These are phyloP conservation scores for Chaetoceros tenuissimus DNA, from an alignment of 108 stramenopile genomes.

Conservation along the genomic window DNA sequence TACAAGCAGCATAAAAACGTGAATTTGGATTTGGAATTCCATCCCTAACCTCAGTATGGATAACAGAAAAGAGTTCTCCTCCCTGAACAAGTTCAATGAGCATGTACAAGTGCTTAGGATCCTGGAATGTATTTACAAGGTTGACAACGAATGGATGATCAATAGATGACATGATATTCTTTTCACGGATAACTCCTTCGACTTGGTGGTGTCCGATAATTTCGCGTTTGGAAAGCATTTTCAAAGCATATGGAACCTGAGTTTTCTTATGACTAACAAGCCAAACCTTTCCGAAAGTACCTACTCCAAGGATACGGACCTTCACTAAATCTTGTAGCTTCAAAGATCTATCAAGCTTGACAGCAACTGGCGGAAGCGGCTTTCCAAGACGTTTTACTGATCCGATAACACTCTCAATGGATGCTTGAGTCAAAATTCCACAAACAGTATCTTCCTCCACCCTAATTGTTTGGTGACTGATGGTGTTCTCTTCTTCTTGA, in stretches of 20 bases:
- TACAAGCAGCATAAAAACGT: conserved; percentile 83
- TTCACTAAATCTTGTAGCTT: conserved; percentile 67
- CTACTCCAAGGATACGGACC: conserved; percentile 93
- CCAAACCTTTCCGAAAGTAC: conserved; percentile 98
- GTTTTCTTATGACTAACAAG: conserved; percentile 89
- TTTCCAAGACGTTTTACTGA: conserved; percentile 54
- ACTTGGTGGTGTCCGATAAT: conserved; percentile 98
- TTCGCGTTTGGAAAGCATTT: conserved; percentile 87
- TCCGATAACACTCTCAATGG: conserved; percentile 75
- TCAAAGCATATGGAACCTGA: conserved; percentile 78
- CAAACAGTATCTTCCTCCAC: conserved; percentile 60
- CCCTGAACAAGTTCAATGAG: conserved; percentile 89
- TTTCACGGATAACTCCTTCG: conserved; percentile 83
- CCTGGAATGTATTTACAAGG: conserved; percentile 83
- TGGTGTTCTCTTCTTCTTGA: conserved; percentile 39
- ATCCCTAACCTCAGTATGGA: conserved; percentile 85
- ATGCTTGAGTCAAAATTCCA: conserved; percentile 54
- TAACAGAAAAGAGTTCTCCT: conserved; percentile 88
- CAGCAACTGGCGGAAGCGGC: conserved; percentile 26
- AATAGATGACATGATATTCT: conserved; percentile 86
- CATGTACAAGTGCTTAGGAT: conserved; percentile 85
- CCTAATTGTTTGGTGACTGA: conserved; percentile 55
- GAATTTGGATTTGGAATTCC: conserved; percentile 85
- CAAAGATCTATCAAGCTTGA: conserved; percentile 48
- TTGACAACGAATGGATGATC: conserved; percentile 92